Conservation (phyloP, 1,139 yeast species). For the Geotrichum fermentans region DNA sequence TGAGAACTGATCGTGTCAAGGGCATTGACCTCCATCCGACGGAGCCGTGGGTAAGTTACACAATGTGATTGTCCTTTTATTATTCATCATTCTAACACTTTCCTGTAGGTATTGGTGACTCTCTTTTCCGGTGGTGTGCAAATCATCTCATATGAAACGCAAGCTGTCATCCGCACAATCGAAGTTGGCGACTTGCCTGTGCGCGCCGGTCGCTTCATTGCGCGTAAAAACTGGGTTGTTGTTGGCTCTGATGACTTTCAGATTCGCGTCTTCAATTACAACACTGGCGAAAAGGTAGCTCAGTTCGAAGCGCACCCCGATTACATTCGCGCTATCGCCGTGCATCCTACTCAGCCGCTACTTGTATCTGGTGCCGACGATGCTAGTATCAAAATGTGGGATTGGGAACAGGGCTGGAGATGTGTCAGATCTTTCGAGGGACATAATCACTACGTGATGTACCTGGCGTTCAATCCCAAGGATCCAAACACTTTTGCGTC, state of each 20-base stretch:
- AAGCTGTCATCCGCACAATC: constrained; percentile 58
- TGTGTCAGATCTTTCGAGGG: constrained; percentile 89
- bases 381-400: constrained; percentile 87
- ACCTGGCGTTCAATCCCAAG: constrained; percentile 91
- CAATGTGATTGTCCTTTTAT: neutral
- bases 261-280: constrained; percentile 86
- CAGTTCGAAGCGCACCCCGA: constrained; percentile 98
- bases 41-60: constrained; percentile 73
- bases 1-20: constrained; percentile 93
- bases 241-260: constrained; percentile 96
- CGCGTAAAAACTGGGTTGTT: constrained; percentile 95
- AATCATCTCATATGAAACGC: constrained; percentile 90
- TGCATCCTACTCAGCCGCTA: constrained; percentile 89
- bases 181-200: constrained; percentile 94
- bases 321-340: constrained; percentile 86
- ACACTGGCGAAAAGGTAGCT: constrained; percentile 76
- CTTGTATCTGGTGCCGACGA: constrained; percentile 89
- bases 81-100: constrained; percentile 1
- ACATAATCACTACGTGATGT: constrained; percentile 93
- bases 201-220: constrained; percentile 90
- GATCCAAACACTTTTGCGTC: constrained; percentile 97
- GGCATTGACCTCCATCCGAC: constrained; percentile 97
- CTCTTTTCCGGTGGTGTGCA: constrained; percentile 80
- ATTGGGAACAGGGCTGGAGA: constrained; percentile 88
- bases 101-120: constrained; percentile 55